Conservation (phyloP, 73 alveolate species). For the Stentor roeselii region DNA sequence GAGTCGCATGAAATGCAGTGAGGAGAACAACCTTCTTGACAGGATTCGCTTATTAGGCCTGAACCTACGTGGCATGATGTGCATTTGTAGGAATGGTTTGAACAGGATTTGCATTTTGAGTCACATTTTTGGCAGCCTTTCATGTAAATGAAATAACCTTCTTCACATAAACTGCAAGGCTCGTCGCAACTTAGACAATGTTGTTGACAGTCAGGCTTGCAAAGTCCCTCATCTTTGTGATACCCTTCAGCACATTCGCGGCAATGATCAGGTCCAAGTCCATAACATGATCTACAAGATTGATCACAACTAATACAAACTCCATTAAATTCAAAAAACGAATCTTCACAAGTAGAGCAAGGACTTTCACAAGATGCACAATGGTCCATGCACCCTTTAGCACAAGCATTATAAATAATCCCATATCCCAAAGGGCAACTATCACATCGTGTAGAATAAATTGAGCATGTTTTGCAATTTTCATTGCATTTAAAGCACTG, state of each 20-base stretch:
- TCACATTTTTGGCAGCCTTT: neutral
- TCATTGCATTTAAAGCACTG: neutral
- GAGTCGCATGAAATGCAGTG: neutral
- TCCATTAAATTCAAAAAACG: neutral
- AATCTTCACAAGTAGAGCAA: neutral
- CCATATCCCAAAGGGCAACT: neutral
- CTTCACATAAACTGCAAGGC: neutral
- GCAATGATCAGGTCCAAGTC: neutral
- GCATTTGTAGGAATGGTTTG: neutral
- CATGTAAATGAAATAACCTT: neutral
- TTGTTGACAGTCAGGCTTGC: neutral
- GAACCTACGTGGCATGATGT: neutral
- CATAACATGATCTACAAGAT: neutral
- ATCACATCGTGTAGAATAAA: neutral
- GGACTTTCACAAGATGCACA: no score
- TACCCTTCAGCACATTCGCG: neutral
- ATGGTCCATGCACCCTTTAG: no score
- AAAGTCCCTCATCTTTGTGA: neutral
- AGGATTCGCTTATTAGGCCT: neutral
- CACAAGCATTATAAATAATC: no score
- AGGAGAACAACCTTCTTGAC: neutral
- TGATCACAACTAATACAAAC: neutral
- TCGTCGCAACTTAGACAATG: neutral
- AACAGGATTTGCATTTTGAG: neutral
- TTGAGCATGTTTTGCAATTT: neutral